Percentiles rank a stretch among this genome's conserved stretches.
Conservation (phyloP, 768 basidiomycete genomes). For the Boletus edulis region DNA sequence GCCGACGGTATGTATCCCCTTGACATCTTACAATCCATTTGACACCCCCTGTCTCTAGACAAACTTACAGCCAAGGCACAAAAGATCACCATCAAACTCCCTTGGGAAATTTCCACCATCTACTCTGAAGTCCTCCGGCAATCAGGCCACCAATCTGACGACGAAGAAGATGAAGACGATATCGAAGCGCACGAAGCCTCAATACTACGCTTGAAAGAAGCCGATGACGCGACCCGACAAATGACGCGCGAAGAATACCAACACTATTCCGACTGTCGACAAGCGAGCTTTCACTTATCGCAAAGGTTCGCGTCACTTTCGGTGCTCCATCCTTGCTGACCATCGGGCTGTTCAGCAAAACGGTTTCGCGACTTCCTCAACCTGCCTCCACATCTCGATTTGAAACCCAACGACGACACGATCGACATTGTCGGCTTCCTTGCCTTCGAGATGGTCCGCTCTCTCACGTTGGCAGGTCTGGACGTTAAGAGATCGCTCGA, state of each 20-base stretch:
- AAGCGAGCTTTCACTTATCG: conserved; percentile 96
- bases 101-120: conserved; percentile 93
- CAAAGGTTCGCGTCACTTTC: conserved; percentile 61
- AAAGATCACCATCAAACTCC: conserved; percentile 92
- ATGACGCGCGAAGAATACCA: conserved; percentile 98
- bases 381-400: conserved; percentile 79
- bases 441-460: conserved; percentile 95
- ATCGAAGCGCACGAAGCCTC: conserved; percentile 94
- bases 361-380: conserved; percentile 95
- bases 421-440: conserved; percentile 97
- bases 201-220: conserved; percentile 89
- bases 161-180: conserved; percentile 95
- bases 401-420: conserved; percentile 91
- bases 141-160: conserved; percentile 81
- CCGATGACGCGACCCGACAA: conserved; percentile 89
- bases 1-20: conserved; percentile 58
- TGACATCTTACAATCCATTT: not conserved
- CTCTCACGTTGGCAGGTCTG: conserved; percentile 84
- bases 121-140: conserved; percentile 83
- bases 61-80: conserved; percentile 81
- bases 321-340: not conserved
- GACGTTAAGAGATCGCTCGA: conserved; percentile 79
- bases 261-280: conserved; percentile 94
- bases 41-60: conserved; percentile 39
- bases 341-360: conserved; percentile 55